Evolutionary conservation across 108 stramenopile genomes (phyloP), one percentile per base, ranked within the genome.

Genomic region (Nitzschia sp.): DNA sequence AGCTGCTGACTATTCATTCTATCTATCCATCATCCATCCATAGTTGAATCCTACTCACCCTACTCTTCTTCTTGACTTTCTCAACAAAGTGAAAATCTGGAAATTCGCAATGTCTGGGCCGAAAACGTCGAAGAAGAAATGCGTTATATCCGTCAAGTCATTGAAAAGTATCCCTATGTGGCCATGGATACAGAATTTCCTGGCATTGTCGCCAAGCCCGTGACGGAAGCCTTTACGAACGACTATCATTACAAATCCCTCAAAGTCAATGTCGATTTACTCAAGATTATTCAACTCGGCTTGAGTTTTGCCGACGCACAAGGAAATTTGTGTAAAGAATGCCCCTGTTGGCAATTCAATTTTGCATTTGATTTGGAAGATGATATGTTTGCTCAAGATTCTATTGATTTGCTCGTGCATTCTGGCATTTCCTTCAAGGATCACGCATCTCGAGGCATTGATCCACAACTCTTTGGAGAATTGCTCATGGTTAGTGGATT

Each of bases 161-260:
- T 98, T 34, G 94, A 96, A 68, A 88, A 88, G 26, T 96, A 98
- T 76, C 95, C 91, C 3, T 99, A 95, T 77, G 94, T 99, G 2
- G 98, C 98, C 9, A 99, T 99, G 99, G 99, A 99, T 72, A 99
- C 98, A 24, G 96, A 97, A 79, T 98, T 98, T 68, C 98, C 98
- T 0, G 99, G 99, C 31, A 97, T 99, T 1, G 98, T 98, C n/a
- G 99, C 98, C 5, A 89, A 97, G 59, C 99, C 99, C 24, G 87
- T 99, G 8, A 88, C 97, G 3, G 96, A 97, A 72, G 70, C 89
- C 9, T 94, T 87, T 68, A 80, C 89, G n/a, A 74, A 84, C 28
- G 99, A 98, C 70, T 98, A 92, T 75, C 96, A 97, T 63, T 99
- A 99, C 85, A 95, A 98, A 80, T 97, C 95, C 0, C 84, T 99